A percentile compares a stretch with the other conserved stretches of the same genome.
These are phyloP conservation scores for Phytopythium aichiense DNA, from an alignment of 352 stramenopile species.

Conservation along the genomic window DNA sequence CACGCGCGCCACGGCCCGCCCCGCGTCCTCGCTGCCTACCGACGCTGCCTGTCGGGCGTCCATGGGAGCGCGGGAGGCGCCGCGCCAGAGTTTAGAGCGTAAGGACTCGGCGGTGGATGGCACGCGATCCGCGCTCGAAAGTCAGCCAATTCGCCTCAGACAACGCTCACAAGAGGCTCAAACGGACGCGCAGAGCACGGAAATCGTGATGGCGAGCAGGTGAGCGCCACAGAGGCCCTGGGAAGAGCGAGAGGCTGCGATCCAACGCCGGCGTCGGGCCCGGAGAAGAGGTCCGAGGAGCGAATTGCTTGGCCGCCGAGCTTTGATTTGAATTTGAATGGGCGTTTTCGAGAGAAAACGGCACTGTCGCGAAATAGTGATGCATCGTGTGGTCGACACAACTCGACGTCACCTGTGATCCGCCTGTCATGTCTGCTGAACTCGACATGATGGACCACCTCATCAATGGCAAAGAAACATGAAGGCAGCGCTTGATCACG, in stretches of 20 bases:
- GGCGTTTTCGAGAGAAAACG: slow-evolving; percentile 11
- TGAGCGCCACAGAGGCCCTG: not conserved
- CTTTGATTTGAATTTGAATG: slow-evolving; percentile 25
- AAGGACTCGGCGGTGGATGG: not conserved
- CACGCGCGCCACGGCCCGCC: not conserved
- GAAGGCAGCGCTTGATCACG: no score
- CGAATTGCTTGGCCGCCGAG: slow-evolving; percentile 9
- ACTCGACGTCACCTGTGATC: no score
- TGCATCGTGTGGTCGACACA: no score
- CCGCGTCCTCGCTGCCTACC: not conserved
- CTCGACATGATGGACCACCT: no score
- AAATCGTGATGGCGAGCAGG: not conserved
- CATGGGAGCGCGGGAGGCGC: not conserved
- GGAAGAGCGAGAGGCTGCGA: not conserved
- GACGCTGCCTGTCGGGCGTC: not conserved
- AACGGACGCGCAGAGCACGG: not conserved
- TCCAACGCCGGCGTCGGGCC: not conserved
- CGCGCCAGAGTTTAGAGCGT: not conserved
- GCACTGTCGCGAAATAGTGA: slow-evolving; percentile 4
- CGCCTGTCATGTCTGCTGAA: not conserved
- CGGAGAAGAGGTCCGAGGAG: not conserved
- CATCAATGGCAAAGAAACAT: no score
- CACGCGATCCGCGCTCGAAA: not conserved
- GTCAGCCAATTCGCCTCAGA: not conserved
- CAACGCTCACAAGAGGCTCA: not conserved